Evolutionary conservation across 768 basidiomycete species (phyloP).

Genomic region (Boletellus ananas): DNA sequence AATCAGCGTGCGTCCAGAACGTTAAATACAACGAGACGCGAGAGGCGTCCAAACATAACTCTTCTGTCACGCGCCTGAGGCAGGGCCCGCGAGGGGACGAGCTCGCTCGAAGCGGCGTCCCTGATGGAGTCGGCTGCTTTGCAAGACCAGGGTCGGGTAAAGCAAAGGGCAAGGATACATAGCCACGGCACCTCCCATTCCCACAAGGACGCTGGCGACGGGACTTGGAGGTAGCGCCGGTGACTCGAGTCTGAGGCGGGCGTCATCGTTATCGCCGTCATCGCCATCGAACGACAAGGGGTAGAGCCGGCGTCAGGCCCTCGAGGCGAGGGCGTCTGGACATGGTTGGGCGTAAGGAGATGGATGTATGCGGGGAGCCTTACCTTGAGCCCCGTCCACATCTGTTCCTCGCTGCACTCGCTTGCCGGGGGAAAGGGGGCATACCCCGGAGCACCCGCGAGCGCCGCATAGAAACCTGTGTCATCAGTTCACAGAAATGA

Average conservation of each 20-base stretch:
- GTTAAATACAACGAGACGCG: too few relatives aligned
- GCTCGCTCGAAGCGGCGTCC: slow-evolving; percentile 9
- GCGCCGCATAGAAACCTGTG: slow-evolving; percentile 22
- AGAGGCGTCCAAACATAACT: slow-evolving; percentile 7
- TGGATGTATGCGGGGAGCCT: not conserved
- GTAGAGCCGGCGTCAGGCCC: not conserved
- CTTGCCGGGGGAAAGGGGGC: slow-evolving; percentile 7
- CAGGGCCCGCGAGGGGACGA: slow-evolving; percentile 11
- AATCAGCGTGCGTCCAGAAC: slow-evolving; percentile 2
- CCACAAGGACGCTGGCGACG: slow-evolving; percentile 11
- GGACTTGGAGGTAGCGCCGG: slow-evolving; percentile 14
- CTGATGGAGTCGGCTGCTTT: slow-evolving; percentile 2
- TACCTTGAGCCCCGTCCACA: slow-evolving; percentile 1
- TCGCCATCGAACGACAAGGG: not conserved
- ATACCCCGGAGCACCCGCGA: slow-evolving; percentile 17
- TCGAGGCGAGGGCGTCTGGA: slow-evolving; percentile 1
- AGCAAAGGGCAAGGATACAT: not conserved
- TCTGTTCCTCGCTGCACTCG: not conserved
- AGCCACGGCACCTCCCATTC: slow-evolving; percentile 9
- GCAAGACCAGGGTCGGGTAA: not conserved
- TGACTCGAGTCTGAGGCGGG: not conserved
- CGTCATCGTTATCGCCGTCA: not conserved
- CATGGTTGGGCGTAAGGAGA: not conserved
- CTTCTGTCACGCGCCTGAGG: slow-evolving; percentile 18
- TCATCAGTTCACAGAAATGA: not conserved